These are phyloP conservation scores for Eutrema yunnanense DNA, from an alignment of 345 rosid species.

Conservation along the genomic window DNA sequence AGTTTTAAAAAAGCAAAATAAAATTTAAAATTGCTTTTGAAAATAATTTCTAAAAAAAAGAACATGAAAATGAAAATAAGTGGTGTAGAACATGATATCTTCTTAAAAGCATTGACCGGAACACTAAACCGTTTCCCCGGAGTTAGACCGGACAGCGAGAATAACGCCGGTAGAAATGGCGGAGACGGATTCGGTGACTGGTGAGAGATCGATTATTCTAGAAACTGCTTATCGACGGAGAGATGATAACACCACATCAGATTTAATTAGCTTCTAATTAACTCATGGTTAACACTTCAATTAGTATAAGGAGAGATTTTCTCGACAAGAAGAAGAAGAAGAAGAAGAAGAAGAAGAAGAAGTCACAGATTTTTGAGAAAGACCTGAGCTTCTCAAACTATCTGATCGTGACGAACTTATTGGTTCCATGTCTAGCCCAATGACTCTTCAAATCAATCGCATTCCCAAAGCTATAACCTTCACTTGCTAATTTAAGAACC, in stretches of 20 bases:
- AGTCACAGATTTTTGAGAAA: not conserved
- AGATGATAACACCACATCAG: not conserved
- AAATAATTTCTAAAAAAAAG: too few species aligned
- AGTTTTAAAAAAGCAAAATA: too few species aligned
- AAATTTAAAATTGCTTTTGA: too few species aligned
- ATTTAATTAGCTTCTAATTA: constrained; percentile 10
- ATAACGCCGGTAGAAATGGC: not conserved
- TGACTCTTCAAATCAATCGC: constrained; percentile 79
- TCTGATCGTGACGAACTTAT: constrained; percentile 93
- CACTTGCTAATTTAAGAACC: constrained; percentile 71
- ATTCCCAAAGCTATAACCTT: constrained; percentile 68
- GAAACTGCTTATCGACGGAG: not conserved
- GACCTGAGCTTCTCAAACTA: constrained; percentile 21
- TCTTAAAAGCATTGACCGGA: too few species aligned
- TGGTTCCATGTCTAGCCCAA: constrained; percentile 98
- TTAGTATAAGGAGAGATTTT: not conserved
- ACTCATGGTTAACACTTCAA: too few species aligned
- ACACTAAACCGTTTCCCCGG: not conserved
- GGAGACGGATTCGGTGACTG: not conserved
- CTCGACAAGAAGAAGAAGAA: not conserved
- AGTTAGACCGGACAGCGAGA: not conserved
- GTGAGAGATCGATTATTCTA: not conserved
- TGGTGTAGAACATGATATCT: too few species aligned
- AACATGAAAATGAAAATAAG: too few species aligned
- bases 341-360: not conserved